These are phyloP conservation scores for Trichoderma pleuroti DNA, from an alignment of 2,329 filamentous ascomycete genomes.

Conservation along the genomic window DNA sequence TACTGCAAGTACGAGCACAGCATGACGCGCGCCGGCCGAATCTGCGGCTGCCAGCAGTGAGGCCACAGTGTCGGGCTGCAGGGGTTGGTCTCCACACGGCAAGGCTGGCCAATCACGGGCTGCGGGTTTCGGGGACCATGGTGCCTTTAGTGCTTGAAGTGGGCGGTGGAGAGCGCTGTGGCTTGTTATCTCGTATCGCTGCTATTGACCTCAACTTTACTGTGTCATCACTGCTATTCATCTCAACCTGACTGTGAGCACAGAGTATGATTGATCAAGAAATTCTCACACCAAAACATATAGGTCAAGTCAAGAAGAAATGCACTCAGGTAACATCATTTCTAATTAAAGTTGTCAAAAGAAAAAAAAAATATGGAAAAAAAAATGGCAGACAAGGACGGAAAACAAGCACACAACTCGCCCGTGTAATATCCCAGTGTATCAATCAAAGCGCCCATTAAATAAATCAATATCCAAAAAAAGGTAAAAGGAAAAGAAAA, in stretches of 20 bases:
- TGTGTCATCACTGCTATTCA: neutral
- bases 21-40: neutral
- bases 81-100: neutral
- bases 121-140: neutral
- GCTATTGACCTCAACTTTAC: neutral
- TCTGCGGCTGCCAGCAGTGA: slow-evolving; percentile 4
- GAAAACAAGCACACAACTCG: neutral
- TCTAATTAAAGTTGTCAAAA: neutral
- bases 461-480: neutral
- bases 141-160: neutral
- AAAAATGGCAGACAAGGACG: neutral
- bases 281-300: neutral
- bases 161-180: neutral
- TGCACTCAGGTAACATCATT: neutral
- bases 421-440: neutral
- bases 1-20: too few species aligned
- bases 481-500: neutral
- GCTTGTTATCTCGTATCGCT: neutral
- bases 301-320: neutral
- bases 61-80: slow-evolving; percentile 11
- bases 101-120: slow-evolving; percentile 14
- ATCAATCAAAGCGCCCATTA: neutral
- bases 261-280: neutral
- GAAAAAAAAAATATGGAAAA: neutral
- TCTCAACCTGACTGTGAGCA: neutral